Percentiles rank a stretch among this genome's conserved stretches.
Evolutionary conservation across 169 alveolate species (phyloP).

Genomic region (Plasmodium berghei): DNA sequence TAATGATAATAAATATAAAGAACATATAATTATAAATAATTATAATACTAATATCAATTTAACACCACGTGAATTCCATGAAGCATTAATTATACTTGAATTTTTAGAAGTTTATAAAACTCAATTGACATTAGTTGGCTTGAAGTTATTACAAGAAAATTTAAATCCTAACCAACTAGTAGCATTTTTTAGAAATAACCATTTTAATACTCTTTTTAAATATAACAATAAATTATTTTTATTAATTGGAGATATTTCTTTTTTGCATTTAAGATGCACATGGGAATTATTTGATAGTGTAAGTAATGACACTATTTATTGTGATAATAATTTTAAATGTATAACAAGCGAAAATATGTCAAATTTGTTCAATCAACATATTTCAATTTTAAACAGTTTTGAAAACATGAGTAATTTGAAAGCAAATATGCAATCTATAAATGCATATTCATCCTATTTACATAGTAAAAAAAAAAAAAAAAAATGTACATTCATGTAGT

Average conservation of each 20-base stretch:
- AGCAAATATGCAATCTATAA: constrained; percentile 15
- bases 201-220: constrained; percentile 74
- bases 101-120: constrained; percentile 74
- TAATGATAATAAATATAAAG: constrained; percentile 63
- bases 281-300: constrained; percentile 78
- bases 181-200: constrained; percentile 74
- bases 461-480: constrained; percentile 66
- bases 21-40: constrained; percentile 65
- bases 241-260: constrained; percentile 65
- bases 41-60: constrained; percentile 62
- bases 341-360: constrained; percentile 24
- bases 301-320: constrained; percentile 68
- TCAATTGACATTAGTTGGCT: constrained; percentile 71
- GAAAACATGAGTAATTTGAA: constrained; percentile 20
- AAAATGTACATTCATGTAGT: constrained; percentile 70
- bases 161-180: constrained; percentile 68
- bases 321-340: constrained; percentile 62
- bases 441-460: constrained; percentile 16
- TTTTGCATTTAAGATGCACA: constrained; percentile 74
- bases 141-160: constrained; percentile 54
- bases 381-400: constrained; percentile 13
- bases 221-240: constrained; percentile 69
- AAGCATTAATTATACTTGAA: constrained; percentile 69
- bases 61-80: constrained; percentile 75
- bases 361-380: constrained; percentile 22